Base-by-base conservation (phyloP, 352 stramenopile genomes). In the Phytophthora tentaculata region DNA sequence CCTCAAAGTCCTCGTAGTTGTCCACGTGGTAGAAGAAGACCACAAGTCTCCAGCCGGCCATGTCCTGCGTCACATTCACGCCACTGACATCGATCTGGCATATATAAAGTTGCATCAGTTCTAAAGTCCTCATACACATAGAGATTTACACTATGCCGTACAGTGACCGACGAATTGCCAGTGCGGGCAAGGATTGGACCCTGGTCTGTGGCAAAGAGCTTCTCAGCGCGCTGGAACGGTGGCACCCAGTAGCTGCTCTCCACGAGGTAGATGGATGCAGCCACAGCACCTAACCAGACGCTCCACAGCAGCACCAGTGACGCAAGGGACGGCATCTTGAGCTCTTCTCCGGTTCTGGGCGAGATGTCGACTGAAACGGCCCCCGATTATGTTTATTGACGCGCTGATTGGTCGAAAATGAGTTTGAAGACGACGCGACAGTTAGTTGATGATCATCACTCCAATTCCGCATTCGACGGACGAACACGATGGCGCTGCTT, bases 1-100 rank as follows among this genome's bases (percentile, higher is more conserved):
- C 56, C 64, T 72, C 69, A 61, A 96, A 90, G 26, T 78, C 64
- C 35, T 88, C 72, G 67, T 89, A 87, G 50, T 65, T 86, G 58
- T 91, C 80, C 23, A 90, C 86, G 69, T 96, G 88, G 74, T 94
- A 96, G 49, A 92, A 83, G 61, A 94, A 92, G 49, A 94, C 80
- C 19, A 94, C 85, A 28, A 96, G 71, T 16, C 84, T 80, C 83
- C 80, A 92, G 52, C 79, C 76, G 54, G 84, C 62, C 84, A 94
- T 90, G 32, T 76, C 74, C 17, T 67, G 39, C 47, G 86, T 90
- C n/a, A 94, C 68, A 53, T 96, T 91, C 48, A 86, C 77, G 43
- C 86, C 84, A 13, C 64, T 69, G n/a, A 96, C 72, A 44, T 89
- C 75, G 29, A 96, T 64, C 79, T 89, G 28, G 29, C n/a, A n/a